Conservation (phyloP, 139 green algal species). For the Chlorella sp. region DNA sequence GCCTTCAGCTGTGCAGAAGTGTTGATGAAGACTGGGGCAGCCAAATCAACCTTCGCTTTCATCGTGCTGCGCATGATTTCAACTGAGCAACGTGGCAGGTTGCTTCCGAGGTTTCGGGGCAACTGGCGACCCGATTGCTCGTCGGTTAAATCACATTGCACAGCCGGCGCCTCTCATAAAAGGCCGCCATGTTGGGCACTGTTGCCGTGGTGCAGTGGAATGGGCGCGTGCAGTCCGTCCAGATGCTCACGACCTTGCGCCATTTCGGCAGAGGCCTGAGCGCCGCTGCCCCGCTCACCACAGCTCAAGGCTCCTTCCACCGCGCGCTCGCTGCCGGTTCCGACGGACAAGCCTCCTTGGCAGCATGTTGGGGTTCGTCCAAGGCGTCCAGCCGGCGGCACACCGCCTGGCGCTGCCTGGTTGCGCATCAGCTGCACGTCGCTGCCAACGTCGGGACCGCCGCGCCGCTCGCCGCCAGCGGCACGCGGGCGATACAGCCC, state of each 20-base stretch:
- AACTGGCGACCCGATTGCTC: too few species aligned
- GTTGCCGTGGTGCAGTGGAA: neutral
- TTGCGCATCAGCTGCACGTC: constrained; percentile 8
- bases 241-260: neutral
- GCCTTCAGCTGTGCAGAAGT: too few species aligned
- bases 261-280: neutral
- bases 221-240: neutral
- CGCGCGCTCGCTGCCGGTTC: neutral
- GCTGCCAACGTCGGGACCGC: neutral
- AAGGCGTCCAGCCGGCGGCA: neutral
- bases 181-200: neutral
- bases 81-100: too few species aligned
- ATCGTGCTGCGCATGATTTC: too few species aligned
- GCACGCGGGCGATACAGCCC: constrained; percentile 5
- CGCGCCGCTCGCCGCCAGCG: neutral
- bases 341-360: neutral
- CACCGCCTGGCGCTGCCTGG: neutral
- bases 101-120: too few species aligned
- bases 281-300: neutral
- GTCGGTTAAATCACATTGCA: too few species aligned
- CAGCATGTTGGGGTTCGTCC: neutral
- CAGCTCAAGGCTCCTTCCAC: neutral
- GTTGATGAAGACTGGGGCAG: too few species aligned
- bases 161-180: too few species aligned
- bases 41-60: too few species aligned